Conservation (phyloP, 2,329 filamentous ascomycete species). For the Xylariaceae sp. region DNA sequence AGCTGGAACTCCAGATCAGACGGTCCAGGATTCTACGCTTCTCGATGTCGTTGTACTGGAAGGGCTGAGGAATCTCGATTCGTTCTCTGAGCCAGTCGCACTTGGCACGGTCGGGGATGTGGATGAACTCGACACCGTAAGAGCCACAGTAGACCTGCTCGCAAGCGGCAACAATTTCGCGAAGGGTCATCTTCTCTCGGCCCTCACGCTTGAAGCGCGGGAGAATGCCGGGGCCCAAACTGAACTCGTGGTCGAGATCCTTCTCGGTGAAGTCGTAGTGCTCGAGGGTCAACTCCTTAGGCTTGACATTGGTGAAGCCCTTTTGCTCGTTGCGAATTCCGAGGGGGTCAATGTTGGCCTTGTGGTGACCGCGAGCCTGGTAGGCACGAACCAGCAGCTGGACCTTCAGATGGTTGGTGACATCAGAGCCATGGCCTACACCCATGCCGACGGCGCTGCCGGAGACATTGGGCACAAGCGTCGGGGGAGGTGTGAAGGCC, state of each 20-base stretch:
- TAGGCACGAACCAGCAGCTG: conserved; percentile 96
- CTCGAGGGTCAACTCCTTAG: conserved; percentile 86
- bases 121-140: conserved; percentile 98
- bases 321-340: conserved; percentile 83
- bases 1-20: conserved; percentile 97
- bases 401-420: conserved; percentile 96
- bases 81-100: conserved; percentile 98
- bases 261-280: conserved; percentile 94
- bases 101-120: conserved; percentile 94
- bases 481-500: conserved; percentile 93
- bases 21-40: conserved; percentile 97
- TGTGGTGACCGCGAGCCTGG: conserved; percentile 96
- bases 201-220: conserved; percentile 86
- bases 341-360: conserved; percentile 93
- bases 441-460: conserved; percentile 65
- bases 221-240: conserved; percentile 87
- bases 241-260: conserved; percentile 88
- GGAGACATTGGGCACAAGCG: conserved; percentile 75
- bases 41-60: conserved; percentile 97
- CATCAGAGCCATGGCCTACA: conserved; percentile 66
- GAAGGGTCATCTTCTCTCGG: conserved; percentile 91
- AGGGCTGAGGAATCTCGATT: conserved; percentile 86
- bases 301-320: conserved; percentile 79
- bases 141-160: conserved; percentile 95
- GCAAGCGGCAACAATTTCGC: conserved; percentile 88